Evolutionary conservation across 495 filamentous ascomycete species (phyloP), one percentile per base, ranked within the genome.

Genomic region (Aspergillus funiculosus): DNA sequence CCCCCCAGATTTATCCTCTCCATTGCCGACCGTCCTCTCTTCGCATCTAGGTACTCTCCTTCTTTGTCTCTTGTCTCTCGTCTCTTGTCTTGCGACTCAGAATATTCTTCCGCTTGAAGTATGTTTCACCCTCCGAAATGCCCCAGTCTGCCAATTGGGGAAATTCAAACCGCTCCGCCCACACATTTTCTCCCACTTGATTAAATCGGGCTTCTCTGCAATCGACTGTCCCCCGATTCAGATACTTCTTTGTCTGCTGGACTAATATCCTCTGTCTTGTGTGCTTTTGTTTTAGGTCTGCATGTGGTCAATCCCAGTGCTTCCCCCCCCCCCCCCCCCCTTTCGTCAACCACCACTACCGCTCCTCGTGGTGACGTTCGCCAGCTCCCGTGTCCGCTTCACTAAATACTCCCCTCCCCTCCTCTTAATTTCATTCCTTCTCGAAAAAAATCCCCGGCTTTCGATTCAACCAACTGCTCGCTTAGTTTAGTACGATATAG

Each of bases 101-200:
- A n/a, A n/a, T n/a, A n/a, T n/a, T n/a, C n/a, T n/a, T n/a, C n/a
- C n/a, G n/a, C n/a, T n/a, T n/a, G n/a, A n/a, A n/a, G n/a, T n/a
- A n/a, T n/a, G n/a, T n/a, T n/a, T n/a, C n/a, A n/a, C n/a, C n/a
- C n/a, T n/a, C n/a, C n/a, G n/a, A n/a, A n/a, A n/a, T n/a, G n/a
- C n/a, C n/a, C n/a, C n/a, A n/a, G n/a, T n/a, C n/a, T n/a, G n/a
- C n/a, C n/a, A 36, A 43, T 46, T 28, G 24, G 39, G 29, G 40
- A 50, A 45, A 46, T 46, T 46, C n/a, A 43, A n/a, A 30, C 51
- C 51, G 46, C 51, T 54, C 51, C 50, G 46, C 41, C 48, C 51
- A 43, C 37, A 39, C 5, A 4, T 34, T 1, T 42, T 50, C 29
- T 40, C 22, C 44, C 48, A 18, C 39, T 39, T 21, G 20, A 18